phyloP scores from a whole-genome alignment of 306 rosid species.

The Quercus wislizeni region DNA sequence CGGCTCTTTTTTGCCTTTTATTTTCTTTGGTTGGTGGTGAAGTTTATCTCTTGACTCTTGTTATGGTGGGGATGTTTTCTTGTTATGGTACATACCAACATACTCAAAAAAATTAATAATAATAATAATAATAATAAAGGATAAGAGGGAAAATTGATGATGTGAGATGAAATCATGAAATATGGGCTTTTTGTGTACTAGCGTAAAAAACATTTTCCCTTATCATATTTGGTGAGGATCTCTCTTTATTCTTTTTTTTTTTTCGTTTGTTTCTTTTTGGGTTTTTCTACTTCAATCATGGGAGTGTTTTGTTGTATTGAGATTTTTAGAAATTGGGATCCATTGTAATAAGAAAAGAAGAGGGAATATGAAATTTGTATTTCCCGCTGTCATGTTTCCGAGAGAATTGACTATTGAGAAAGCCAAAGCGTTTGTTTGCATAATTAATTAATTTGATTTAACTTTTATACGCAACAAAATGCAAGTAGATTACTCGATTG shows the following conservation, averaged over 20 bases:
- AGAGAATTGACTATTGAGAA: not conserved
- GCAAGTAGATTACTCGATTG: too few relatives aligned
- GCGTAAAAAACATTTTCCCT: too few relatives aligned
- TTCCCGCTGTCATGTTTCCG: conserved; percentile 49
- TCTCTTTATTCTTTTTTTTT: too few relatives aligned
- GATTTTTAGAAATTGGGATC: not conserved
- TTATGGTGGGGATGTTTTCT: too few relatives aligned
- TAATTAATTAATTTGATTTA: too few relatives aligned
- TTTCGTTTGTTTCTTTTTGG: too few relatives aligned
- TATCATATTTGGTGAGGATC: too few relatives aligned
- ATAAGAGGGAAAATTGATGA: not conserved
- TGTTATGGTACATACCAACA: not conserved
- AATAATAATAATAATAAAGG: not conserved
- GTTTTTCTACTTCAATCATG: too few relatives aligned
- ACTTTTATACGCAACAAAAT: too few relatives aligned
- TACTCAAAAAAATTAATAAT: not conserved
- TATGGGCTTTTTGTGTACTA: too few relatives aligned
- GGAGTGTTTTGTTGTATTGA: too few relatives aligned
- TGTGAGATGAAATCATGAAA: not conserved
- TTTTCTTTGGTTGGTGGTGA: not conserved
- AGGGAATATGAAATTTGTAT: conserved; percentile 46
- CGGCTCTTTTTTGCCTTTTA: not conserved
- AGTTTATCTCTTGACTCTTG: not conserved
- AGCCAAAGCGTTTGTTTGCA: not conserved
- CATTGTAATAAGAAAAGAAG: conserved; percentile 14